phyloP scores from a whole-genome alignment of 768 basidiomycete species.

The Tremella mesenterica region DNA sequence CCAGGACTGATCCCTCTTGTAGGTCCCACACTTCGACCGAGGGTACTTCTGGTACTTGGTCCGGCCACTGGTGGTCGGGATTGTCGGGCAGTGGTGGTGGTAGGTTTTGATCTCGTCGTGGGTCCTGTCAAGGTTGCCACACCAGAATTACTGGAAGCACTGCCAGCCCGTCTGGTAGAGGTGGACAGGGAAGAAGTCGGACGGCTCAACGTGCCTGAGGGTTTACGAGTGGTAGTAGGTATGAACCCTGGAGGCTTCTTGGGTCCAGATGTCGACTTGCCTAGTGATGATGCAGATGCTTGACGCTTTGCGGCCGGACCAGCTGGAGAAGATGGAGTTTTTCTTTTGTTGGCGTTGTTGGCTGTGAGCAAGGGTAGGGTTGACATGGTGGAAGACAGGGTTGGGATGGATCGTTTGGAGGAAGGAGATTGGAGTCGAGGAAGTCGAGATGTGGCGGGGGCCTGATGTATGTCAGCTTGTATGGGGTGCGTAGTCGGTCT shows the following conservation, averaged over 20 bases:
- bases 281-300: slow-evolving; percentile 10
- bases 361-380: slow-evolving; percentile 8
- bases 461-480: slow-evolving; percentile 6
- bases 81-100: neutral
- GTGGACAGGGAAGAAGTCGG: slow-evolving; percentile 1
- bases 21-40: slow-evolving; percentile 12
- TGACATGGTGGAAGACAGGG: slow-evolving; percentile 8
- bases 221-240: slow-evolving; percentile 5
- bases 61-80: slow-evolving; percentile 18
- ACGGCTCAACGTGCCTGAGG: neutral
- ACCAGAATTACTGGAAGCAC: slow-evolving; percentile 8
- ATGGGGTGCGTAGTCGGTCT: neutral
- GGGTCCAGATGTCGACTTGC: slow-evolving; percentile 9
- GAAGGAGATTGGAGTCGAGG: slow-evolving; percentile 30
- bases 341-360: slow-evolving; percentile 23
- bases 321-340: slow-evolving; percentile 25
- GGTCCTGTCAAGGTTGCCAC: neutral
- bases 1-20: slow-evolving; percentile 31
- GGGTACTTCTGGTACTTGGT: slow-evolving; percentile 5
- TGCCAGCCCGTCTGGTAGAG: slow-evolving; percentile 7
- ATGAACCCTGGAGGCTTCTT: slow-evolving; percentile 10
- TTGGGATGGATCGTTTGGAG: slow-evolving; percentile 20
- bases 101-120: slow-evolving; percentile 10
- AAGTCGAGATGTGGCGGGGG: slow-evolving; percentile 21
- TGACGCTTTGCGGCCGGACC: slow-evolving; percentile 8